Percentiles rank a stretch among this genome's conserved stretches.
These are phyloP conservation scores for Turritis glabra DNA, from an alignment of 345 rosid species.

Conservation along the genomic window DNA sequence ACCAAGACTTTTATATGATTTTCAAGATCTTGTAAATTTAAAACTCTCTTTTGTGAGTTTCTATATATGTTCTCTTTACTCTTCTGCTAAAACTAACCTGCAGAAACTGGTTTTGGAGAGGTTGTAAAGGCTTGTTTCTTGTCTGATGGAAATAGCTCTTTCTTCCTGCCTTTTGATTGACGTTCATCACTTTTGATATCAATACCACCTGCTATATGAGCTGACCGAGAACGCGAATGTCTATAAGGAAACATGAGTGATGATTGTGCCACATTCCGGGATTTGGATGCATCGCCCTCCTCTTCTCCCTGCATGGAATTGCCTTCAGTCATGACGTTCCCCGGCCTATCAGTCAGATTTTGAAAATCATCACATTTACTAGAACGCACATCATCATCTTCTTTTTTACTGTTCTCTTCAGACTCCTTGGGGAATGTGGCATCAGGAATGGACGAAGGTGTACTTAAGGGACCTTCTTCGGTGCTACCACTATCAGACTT, in stretches of 20 bases:
- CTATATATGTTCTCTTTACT: too few species aligned
- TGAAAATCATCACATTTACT: slow-evolving; percentile 56
- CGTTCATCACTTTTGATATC: slow-evolving; percentile 41
- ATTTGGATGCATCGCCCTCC: slow-evolving; percentile 41
- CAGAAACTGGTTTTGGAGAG: slow-evolving; percentile 51
- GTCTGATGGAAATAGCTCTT: slow-evolving; percentile 39
- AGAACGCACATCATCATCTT: slow-evolving; percentile 55
- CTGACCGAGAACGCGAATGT: slow-evolving; percentile 59
- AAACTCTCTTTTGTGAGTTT: neutral
- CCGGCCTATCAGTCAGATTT: slow-evolving; percentile 30
- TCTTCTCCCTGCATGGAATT: slow-evolving; percentile 58
- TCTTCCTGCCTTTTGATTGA: slow-evolving; percentile 46
- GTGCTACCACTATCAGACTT: slow-evolving; percentile 42
- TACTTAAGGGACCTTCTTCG: slow-evolving; percentile 57
- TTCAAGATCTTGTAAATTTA: neutral
- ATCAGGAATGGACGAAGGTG: slow-evolving; percentile 54
- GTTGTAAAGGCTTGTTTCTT: slow-evolving; percentile 43
- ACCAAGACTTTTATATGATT: neutral
- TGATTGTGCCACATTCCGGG: slow-evolving; percentile 30
- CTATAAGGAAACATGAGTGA: slow-evolving; percentile 43
- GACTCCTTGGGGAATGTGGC: slow-evolving; percentile 25
- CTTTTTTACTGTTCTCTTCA: slow-evolving; percentile 31
- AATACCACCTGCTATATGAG: slow-evolving; percentile 41
- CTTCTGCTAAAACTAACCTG: slow-evolving; percentile 20
- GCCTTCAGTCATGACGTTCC: slow-evolving; percentile 34